Conservation (phyloP, 768 basidiomycete species). For the Fomitopsis pulvina region DNA sequence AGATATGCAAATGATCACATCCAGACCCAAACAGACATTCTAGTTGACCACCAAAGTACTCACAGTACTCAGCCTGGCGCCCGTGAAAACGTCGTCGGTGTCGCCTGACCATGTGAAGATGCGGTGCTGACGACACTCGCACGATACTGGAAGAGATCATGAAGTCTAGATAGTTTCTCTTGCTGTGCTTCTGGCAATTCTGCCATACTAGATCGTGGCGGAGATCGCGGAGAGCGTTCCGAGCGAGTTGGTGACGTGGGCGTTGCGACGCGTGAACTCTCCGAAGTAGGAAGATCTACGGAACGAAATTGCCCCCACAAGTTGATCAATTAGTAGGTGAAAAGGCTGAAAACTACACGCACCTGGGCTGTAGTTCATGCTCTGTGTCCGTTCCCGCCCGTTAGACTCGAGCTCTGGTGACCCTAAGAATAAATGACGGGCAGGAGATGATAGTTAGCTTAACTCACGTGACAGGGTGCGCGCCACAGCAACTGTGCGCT, state of each 20-base stretch:
- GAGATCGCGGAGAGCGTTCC: slow-evolving; percentile 24
- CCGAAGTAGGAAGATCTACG: background rate
- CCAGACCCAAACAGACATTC: background rate
- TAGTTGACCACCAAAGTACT: background rate
- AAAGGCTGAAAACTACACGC: background rate
- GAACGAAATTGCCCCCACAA: too few relatives aligned
- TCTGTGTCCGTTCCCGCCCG: slow-evolving; percentile 29
- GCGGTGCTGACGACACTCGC: slow-evolving; percentile 51
- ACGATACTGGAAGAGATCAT: slow-evolving; percentile 80
- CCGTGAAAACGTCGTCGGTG: slow-evolving; percentile 8
- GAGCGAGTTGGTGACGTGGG: slow-evolving; percentile 17
- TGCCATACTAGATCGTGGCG: slow-evolving; percentile 24
- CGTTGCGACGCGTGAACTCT: background rate
- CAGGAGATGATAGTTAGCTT: background rate
- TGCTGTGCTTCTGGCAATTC: slow-evolving; percentile 31
- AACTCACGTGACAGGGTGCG: slow-evolving; percentile 73
- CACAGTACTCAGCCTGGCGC: background rate
- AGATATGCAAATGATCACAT: background rate
- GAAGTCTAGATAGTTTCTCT: slow-evolving; percentile 67
- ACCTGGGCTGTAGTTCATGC: slow-evolving; percentile 16
- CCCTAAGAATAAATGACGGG: background rate
- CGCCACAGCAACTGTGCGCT: slow-evolving; percentile 75
- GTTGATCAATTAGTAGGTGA: background rate
- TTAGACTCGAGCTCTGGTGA: slow-evolving; percentile 58
- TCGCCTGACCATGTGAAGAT: slow-evolving; percentile 28